Evolutionary conservation across 768 basidiomycete genomes (phyloP).

Genomic region (Mycena venus): DNA sequence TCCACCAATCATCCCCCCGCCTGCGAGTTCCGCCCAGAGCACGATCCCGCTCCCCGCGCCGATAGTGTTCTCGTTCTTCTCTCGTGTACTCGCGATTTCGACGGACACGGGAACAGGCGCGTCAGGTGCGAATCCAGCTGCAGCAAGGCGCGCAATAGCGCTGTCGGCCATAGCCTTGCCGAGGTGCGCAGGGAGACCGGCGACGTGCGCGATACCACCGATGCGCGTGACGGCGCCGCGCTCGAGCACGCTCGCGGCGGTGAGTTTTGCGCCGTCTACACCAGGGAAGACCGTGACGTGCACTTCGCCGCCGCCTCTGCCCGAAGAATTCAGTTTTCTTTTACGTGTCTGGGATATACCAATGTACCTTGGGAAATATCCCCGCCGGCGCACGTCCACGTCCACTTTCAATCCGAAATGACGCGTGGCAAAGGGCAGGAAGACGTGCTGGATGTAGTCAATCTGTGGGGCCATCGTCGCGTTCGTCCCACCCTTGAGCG

Average conservation of each 20-base stretch:
- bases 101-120: conserved; percentile 45
- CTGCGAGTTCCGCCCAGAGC: conserved; percentile 80
- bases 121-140: conserved; percentile 48
- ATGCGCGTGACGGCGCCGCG: conserved; percentile 68
- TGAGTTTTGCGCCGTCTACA: conserved; percentile 51
- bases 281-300: conserved; percentile 58
- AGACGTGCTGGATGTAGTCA: conserved; percentile 75
- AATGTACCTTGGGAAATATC: conserved; percentile 71
- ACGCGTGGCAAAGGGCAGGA: conserved; percentile 75
- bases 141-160: conserved; percentile 59
- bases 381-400: conserved; percentile 67
- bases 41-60: conserved; percentile 81
- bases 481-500: conserved; percentile 80
- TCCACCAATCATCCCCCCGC: conserved; percentile 77
- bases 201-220: conserved; percentile 73
- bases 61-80: conserved; percentile 58
- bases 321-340: neutral
- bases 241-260: conserved; percentile 62
- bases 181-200: conserved; percentile 69
- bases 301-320: conserved; percentile 74
- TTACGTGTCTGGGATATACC: neutral
- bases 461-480: conserved; percentile 80
- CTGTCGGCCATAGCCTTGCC: conserved; percentile 70
- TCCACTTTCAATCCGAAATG: conserved; percentile 66
- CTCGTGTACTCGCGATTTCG: conserved; percentile 55